These are phyloP conservation scores for Naganishia vaughanmartiniae DNA, from an alignment of 768 basidiomycete genomes.

Conservation along the genomic window DNA sequence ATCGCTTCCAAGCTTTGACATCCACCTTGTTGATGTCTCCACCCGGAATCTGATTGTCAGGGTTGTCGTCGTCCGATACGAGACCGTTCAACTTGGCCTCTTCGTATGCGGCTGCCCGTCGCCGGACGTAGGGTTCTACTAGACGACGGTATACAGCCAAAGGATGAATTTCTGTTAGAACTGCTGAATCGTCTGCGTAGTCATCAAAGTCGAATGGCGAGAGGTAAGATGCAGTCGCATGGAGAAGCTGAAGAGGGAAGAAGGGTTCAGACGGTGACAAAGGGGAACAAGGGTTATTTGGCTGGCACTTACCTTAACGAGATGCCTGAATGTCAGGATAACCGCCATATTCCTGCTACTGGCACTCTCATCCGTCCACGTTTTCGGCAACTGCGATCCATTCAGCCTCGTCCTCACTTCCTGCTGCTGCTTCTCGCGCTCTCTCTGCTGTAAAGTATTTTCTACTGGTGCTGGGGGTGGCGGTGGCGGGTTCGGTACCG, in stretches of 20 bases:
- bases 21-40: constrained; percentile 32
- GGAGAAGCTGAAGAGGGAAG: constrained; percentile 38
- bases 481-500: neutral
- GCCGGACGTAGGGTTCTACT: constrained; percentile 40
- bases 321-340: constrained; percentile 49
- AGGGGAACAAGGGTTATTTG: no score
- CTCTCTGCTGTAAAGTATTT: constrained; percentile 14
- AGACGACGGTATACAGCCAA: constrained; percentile 49
- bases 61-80: neutral
- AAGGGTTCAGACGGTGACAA: no score
- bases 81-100: constrained; percentile 25
- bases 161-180: constrained; percentile 48
- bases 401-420: constrained; percentile 29
- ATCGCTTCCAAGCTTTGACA: constrained; percentile 43
- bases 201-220: constrained; percentile 50
- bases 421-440: constrained; percentile 12
- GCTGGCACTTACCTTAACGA: constrained; percentile 46
- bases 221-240: constrained; percentile 44
- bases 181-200: constrained; percentile 46
- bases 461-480: constrained; percentile 28
- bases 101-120: constrained; percentile 26
- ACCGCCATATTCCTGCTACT: constrained; percentile 48
- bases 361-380: constrained; percentile 46
- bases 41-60: constrained; percentile 14
- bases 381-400: constrained; percentile 42